These are phyloP conservation scores for Oenanthe javanica DNA, from an alignment of 140 eudicot species.

Conservation along the genomic window DNA sequence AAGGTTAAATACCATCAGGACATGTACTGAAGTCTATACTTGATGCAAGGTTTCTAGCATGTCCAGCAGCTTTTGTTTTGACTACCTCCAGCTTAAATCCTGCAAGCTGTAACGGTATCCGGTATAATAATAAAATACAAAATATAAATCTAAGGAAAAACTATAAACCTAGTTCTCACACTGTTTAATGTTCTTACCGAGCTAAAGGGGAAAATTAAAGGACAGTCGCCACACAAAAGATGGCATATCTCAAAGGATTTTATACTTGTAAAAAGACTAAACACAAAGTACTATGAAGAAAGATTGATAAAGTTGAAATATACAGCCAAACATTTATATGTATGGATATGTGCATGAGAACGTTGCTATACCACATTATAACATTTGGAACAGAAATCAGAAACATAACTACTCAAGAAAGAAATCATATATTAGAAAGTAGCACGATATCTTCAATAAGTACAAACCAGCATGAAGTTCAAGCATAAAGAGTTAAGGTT, in stretches of 20 bases:
- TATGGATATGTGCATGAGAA: background rate
- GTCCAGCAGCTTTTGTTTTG: conserved; percentile 95
- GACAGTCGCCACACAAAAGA: background rate
- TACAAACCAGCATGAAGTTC: background rate
- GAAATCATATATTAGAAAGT: background rate
- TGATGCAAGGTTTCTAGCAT: conserved; percentile 81
- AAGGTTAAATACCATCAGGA: conserved; percentile 67
- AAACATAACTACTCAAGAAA: background rate
- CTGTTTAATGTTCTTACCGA: background rate
- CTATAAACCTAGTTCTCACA: background rate
- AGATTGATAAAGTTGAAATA: background rate
- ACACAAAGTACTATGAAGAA: background rate
- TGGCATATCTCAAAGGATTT: background rate
- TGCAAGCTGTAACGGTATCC: conserved; percentile 56
- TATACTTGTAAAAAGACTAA: background rate
- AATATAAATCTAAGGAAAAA: background rate
- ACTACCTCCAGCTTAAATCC: conserved; percentile 94
- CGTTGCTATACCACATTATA: background rate
- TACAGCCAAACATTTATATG: background rate
- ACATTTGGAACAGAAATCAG: background rate
- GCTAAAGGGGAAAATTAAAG: background rate
- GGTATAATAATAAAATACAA: conserved; percentile 3
- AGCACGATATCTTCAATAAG: background rate
- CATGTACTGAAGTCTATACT: conserved; percentile 87
- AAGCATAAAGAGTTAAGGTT: background rate